Base-by-base conservation (phyloP, 2,329 filamentous ascomycete species). In the Cryphonectria parasitica region DNA sequence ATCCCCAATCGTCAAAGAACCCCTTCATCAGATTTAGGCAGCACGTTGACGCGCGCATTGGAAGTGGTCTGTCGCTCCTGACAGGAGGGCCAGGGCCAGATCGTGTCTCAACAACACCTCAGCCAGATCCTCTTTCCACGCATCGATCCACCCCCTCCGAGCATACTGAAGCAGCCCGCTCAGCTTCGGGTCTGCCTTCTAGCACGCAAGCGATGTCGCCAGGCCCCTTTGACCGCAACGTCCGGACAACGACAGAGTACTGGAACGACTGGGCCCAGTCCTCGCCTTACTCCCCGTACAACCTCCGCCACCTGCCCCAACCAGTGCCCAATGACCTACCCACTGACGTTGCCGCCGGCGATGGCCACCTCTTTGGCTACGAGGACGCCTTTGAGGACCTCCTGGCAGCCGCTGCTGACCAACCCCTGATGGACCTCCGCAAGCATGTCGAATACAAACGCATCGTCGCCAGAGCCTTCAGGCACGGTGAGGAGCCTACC, bases 321-420 rank as follows among this genome's bases (percentile, higher is more conserved):
- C 87, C 87, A 1, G 75, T 80, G 0, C 86, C 86, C 0, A 80
- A 77, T 10, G 85, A 85, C 72, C 78, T 82, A 1, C 81, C 83
- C 11, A 71, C 77, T 4, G 78, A 79, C 61, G 72, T 79, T 43
- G 45, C 58, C 11, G 31, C 58, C 60, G 2, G 11, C 22, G 80
- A 83, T 69, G 63, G 78, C 17, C 76, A 75, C 54, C 74, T 80
- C 45, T 87, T 87, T 74, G 86, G 84, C 11, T 89, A 87, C 73
- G 80, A 84, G 43, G 86, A 89, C 73, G 87, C 87, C 63, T 88
- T 89, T 72, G 87, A 89, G 74, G 87, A 89, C 72, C 82, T 89
- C 22, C 79, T 89, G 17, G 79, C 80, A n/a, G 81, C 82, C 25
- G 82, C 81, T n/a, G 80, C 82, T 19, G 82, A 82, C 4, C 78